Evolutionary conservation across 768 basidiomycete genomes (phyloP).

Genomic region (Calocybe gangraenosa): DNA sequence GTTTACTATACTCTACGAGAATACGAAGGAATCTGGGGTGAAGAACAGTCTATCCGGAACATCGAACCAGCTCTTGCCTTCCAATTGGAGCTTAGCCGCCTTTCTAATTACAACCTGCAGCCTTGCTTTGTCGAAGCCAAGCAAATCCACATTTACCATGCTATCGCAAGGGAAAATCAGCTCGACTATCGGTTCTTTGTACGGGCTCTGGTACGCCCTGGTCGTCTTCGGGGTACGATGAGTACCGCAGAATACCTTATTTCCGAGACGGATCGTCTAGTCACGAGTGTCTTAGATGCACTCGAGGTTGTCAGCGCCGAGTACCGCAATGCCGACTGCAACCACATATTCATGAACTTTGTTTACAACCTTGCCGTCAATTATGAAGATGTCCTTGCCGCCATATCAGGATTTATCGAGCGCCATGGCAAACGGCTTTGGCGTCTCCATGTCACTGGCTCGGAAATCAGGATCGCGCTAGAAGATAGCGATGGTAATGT

Average conservation of each 20-base stretch:
- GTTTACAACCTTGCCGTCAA: conserved; percentile 94
- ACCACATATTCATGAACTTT: conserved; percentile 99
- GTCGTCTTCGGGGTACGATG: conserved; percentile 88
- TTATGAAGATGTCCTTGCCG: conserved; percentile 95
- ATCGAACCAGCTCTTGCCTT: conserved; percentile 97
- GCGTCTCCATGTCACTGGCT: conserved; percentile 96
- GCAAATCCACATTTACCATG: conserved; percentile 98
- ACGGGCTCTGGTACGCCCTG: conserved; percentile 93
- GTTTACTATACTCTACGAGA: conserved; percentile 91
- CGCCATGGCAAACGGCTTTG: conserved; percentile 97
- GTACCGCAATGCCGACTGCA: conserved; percentile 91
- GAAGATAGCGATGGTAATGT: conserved; percentile 95
- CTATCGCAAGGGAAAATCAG: conserved; percentile 91
- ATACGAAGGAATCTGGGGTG: conserved; percentile 70
- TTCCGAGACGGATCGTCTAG: conserved; percentile 95
- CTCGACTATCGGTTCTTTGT: conserved; percentile 99
- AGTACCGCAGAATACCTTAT: conserved; percentile 97
- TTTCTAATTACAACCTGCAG: conserved; percentile 94
- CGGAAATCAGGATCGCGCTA: conserved; percentile 92
- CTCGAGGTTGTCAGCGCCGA: conserved; percentile 90
- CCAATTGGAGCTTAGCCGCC: conserved; percentile 93
- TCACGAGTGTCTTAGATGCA: conserved; percentile 90
- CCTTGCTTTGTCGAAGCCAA: conserved; percentile 97
- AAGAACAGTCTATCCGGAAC: conserved; percentile 96
- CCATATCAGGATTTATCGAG: conserved; percentile 98